phyloP scores from a whole-genome alignment of 2,329 filamentous ascomycete genomes.

The Ceratocystis lukuohia region DNA sequence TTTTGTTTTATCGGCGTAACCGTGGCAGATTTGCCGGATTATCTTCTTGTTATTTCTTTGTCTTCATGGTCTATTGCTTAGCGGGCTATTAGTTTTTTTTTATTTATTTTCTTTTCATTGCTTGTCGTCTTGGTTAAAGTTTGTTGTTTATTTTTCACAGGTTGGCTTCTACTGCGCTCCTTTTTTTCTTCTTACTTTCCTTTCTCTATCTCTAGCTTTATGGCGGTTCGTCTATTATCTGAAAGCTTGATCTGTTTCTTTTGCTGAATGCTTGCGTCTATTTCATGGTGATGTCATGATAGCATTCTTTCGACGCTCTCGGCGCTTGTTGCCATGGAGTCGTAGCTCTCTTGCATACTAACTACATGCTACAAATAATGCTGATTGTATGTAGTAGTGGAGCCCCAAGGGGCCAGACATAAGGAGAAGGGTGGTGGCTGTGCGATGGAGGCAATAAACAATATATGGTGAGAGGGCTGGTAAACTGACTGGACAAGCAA shows the following conservation, averaged over 20 bases:
- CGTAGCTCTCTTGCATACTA: too few relatives aligned
- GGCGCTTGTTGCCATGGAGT: too few relatives aligned
- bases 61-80: constrained; percentile 3
- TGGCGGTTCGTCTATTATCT: not conserved
- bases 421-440: too few relatives aligned
- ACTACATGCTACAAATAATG: too few relatives aligned
- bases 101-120: constrained; percentile 18
- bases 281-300: constrained; percentile 19
- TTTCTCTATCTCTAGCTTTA: not conserved
- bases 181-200: not conserved
- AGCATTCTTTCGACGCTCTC: not conserved
- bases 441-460: too few relatives aligned
- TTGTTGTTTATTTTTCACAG: not conserved
- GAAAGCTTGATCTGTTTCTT: constrained; percentile 15
- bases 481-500: not conserved
- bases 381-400: too few relatives aligned
- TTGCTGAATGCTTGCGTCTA: not conserved
- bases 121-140: not conserved
- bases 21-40: not conserved
- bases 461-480: not conserved
- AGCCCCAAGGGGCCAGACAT: too few relatives aligned
- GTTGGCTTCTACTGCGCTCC: not conserved
- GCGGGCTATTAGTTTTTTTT: constrained; percentile 9
- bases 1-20: not conserved
- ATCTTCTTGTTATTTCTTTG: constrained; percentile 3